Percentiles rank a stretch among this genome's conserved stretches.
Conservation (phyloP, 164 flowering plant genomes). For the Umbilicus rupestris region DNA sequence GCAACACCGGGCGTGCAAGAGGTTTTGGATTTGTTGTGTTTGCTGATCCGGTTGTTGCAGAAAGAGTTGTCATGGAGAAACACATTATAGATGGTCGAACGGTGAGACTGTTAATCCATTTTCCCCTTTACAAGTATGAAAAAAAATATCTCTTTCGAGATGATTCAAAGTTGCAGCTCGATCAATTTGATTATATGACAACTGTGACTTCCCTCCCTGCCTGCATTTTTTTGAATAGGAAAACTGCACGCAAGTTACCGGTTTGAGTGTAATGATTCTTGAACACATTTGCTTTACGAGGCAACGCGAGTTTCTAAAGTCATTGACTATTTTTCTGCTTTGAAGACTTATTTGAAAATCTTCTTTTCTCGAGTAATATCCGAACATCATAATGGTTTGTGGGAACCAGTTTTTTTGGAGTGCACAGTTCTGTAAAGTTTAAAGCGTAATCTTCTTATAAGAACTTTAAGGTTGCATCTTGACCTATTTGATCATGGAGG, state of each 20-base stretch:
- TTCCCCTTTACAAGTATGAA: too few relatives aligned
- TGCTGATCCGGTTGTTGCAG: conserved; percentile 75
- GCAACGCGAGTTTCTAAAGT: conserved; percentile 1
- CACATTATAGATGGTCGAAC: conserved; percentile 76
- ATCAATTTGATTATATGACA: too few relatives aligned
- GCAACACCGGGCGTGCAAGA: conserved; percentile 84
- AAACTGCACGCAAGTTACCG: neutral
- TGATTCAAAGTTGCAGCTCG: too few relatives aligned
- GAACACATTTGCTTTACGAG: neutral
- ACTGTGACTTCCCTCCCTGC: too few relatives aligned
- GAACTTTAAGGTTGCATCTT: neutral
- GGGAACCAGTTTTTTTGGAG: conserved; percentile 4
- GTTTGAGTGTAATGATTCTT: neutral
- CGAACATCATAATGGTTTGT: conserved; percentile 1
- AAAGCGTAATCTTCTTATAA: neutral
- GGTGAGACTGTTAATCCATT: conserved; percentile 27
- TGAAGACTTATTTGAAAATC: neutral
- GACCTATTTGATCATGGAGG: neutral
- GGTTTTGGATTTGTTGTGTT: conserved; percentile 86
- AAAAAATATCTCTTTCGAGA: too few relatives aligned
- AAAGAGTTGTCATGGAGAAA: conserved; percentile 58
- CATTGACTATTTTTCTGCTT: conserved; percentile 1
- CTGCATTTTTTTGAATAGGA: neutral
- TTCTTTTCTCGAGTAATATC: conserved; percentile 1
- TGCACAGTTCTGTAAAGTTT: conserved; percentile 3